A percentile compares a stretch with the other conserved stretches of the same genome.
phyloP scores from a whole-genome alignment of 176 grass and related monocot genomes.

The Panicum miliaceum region DNA sequence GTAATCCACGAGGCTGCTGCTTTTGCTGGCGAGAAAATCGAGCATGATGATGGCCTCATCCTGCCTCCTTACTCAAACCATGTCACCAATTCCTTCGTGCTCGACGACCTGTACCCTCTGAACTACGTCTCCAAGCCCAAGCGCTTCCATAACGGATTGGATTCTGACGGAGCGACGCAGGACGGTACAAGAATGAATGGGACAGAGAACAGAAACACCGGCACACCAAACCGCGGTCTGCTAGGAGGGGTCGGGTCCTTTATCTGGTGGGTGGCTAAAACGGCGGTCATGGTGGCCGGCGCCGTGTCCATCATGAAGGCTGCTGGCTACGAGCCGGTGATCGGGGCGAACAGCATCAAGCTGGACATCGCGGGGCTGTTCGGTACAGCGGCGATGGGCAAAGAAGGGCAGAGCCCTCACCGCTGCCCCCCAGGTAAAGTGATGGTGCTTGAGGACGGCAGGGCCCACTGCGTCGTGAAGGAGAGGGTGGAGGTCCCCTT shows the following conservation, averaged over 20 bases:
- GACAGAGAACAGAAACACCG: constrained; percentile 26
- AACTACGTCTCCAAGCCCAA: constrained; percentile 46
- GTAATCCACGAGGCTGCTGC: constrained; percentile 74
- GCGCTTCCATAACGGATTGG: constrained; percentile 21
- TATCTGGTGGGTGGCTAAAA: constrained; percentile 75
- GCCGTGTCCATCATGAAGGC: constrained; percentile 61
- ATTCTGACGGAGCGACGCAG: constrained; percentile 6
- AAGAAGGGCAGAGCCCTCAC: not conserved
- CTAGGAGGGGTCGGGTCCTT: constrained; percentile 49
- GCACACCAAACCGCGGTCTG: not conserved
- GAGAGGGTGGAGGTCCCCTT: constrained; percentile 82
- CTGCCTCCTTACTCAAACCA: constrained; percentile 69
- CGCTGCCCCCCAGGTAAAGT: constrained; percentile 71
- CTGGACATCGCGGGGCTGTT: constrained; percentile 40
- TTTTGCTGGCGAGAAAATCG: constrained; percentile 78
- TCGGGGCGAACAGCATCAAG: constrained; percentile 39
- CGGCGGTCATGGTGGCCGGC: constrained; percentile 59
- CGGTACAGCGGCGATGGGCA: not conserved
- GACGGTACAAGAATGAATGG: not conserved
- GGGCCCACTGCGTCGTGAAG: constrained; percentile 72
- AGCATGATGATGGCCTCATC: constrained; percentile 70
- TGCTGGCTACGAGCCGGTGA: constrained; percentile 57
- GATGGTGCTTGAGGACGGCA: constrained; percentile 65
- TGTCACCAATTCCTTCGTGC: constrained; percentile 61
- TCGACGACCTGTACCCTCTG: constrained; percentile 60